Conservation (phyloP, 106 monocot genomes). For the Dendrobium catenatum region DNA sequence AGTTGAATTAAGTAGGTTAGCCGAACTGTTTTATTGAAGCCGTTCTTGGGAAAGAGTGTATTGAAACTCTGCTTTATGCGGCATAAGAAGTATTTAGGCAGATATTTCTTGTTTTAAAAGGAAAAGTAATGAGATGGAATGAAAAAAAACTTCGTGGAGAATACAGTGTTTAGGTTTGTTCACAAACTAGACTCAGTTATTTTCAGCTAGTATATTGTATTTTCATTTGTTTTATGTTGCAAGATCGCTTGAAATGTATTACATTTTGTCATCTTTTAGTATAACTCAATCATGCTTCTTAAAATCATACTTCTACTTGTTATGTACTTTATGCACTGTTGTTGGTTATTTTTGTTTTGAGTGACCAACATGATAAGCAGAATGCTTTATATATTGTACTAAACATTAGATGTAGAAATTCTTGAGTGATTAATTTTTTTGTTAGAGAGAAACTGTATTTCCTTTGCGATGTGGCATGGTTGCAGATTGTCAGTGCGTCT, state of each 20-base stretch:
- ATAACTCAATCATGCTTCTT: too few species aligned
- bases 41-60: too few species aligned
- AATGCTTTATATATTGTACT: not conserved
- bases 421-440: not conserved
- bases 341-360: too few species aligned
- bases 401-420: not conserved
- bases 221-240: too few species aligned
- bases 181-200: too few species aligned
- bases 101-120: not conserved
- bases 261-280: too few species aligned
- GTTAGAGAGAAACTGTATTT: not conserved
- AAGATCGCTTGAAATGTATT: too few species aligned
- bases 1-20: too few species aligned
- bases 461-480: not conserved
- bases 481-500: slow-evolving; percentile 91
- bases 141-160: not conserved
- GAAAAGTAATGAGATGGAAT: not conserved
- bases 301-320: too few species aligned
- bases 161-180: not conserved
- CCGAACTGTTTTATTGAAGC: too few species aligned
- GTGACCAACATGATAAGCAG: not conserved
- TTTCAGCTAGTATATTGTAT: too few species aligned
- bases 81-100: not conserved
- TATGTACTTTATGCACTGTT: too few species aligned
- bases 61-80: not conserved